phyloP scores from a whole-genome alignment of 2,329 filamentous ascomycete species.

The Claviceps sp. region DNA sequence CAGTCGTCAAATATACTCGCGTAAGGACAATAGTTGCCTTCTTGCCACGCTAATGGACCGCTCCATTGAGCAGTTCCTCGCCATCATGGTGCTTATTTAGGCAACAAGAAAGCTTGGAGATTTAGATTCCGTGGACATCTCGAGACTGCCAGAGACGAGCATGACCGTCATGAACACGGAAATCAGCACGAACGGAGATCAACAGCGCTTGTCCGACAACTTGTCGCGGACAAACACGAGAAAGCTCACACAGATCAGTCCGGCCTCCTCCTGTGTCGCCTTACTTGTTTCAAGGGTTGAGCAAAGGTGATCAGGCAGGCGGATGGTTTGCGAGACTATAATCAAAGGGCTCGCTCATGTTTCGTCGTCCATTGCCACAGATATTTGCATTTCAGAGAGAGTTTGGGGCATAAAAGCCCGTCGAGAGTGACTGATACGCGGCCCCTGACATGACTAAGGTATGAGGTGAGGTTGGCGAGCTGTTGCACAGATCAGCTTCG shows the following conservation, averaged over 20 bases:
- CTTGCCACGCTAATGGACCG: neutral
- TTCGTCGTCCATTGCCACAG: neutral
- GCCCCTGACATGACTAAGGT: neutral
- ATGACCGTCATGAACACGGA: neutral
- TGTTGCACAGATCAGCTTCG: neutral
- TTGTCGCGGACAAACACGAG: neutral
- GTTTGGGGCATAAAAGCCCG: neutral
- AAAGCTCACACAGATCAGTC: neutral
- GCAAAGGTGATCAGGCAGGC: neutral
- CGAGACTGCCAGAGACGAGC: neutral
- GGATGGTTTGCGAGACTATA: neutral
- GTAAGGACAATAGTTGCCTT: neutral
- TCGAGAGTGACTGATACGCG: conserved; percentile 1
- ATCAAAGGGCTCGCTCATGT: neutral
- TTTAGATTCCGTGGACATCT: neutral
- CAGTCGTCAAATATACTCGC: neutral
- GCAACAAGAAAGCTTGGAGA: neutral
- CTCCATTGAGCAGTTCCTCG: neutral
- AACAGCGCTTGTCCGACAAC: neutral
- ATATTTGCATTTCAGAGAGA: neutral
- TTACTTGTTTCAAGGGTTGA: neutral
- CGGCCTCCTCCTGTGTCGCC: neutral
- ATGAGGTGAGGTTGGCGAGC: neutral
- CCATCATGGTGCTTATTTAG: neutral
- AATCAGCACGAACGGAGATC: neutral